phyloP scores from a whole-genome alignment of 257 asterid species.

The Datura wrightii region DNA sequence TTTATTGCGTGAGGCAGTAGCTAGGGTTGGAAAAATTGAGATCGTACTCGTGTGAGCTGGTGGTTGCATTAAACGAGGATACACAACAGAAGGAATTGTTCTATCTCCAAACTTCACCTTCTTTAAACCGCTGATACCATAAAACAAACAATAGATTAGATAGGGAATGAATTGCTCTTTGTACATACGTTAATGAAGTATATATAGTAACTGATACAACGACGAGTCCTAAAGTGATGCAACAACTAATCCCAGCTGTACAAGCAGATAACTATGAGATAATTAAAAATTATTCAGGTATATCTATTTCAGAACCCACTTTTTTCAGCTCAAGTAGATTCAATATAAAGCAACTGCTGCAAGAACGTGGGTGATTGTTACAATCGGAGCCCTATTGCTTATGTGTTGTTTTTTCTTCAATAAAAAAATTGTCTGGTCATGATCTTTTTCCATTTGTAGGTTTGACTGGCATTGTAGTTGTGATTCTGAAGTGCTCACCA shows the following conservation, averaged over 20 bases:
- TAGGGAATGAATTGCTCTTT: not conserved
- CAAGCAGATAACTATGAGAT: not conserved
- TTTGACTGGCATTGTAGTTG: slow-evolving; percentile 1
- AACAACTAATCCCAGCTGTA: not conserved
- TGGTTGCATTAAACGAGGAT: too few species aligned
- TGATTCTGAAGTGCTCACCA: not conserved
- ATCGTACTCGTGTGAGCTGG: too few species aligned
- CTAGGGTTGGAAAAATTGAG: too few species aligned
- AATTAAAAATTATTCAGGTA: not conserved
- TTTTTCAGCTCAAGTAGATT: not conserved
- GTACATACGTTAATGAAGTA: not conserved
- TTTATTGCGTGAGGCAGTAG: too few species aligned
- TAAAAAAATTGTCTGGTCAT: not conserved
- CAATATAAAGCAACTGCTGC: not conserved
- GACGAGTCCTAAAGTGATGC: not conserved
- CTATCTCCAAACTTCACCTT: too few species aligned
- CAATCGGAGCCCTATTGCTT: not conserved
- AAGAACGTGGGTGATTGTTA: not conserved
- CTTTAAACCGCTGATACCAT: not conserved
- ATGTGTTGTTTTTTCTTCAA: not conserved
- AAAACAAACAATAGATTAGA: not conserved
- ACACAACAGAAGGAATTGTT: too few species aligned
- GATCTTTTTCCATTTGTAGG: not conserved
- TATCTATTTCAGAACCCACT: not conserved
- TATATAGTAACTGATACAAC: not conserved